phyloP scores from a whole-genome alignment of 1,284 basidiomycete species.

The Marasmius fiardii region DNA sequence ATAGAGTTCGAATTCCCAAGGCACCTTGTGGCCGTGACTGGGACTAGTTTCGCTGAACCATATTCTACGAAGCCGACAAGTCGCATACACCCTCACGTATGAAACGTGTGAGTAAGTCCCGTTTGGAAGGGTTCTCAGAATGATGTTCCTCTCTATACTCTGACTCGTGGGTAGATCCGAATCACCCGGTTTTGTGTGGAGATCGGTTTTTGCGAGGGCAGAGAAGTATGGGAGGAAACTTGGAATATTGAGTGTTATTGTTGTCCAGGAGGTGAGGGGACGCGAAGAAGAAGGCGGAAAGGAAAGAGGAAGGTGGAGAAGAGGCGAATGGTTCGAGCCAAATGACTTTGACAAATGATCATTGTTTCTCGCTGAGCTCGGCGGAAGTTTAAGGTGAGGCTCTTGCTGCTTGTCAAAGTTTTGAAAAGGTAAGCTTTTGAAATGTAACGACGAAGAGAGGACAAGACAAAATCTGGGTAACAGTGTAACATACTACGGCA shows the following conservation, averaged over 20 bases:
- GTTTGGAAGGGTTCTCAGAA: slow-evolving; percentile 40
- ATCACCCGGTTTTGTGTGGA: not conserved
- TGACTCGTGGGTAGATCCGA: slow-evolving; percentile 5
- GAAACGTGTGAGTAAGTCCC: slow-evolving; percentile 62
- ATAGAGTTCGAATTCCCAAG: slow-evolving; percentile 71
- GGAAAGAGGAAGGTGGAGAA: slow-evolving; percentile 72
- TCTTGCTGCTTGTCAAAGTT: slow-evolving; percentile 41
- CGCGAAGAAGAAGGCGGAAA: slow-evolving; percentile 55
- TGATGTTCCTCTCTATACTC: slow-evolving; percentile 1
- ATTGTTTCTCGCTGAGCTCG: slow-evolving; percentile 19
- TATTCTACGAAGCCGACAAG: slow-evolving; percentile 74
- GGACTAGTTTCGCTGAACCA: slow-evolving; percentile 69
- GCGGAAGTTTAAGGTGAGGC: slow-evolving; percentile 45
- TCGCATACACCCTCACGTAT: slow-evolving; percentile 78
- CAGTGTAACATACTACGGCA: too few relatives aligned
- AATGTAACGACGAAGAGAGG: slow-evolving; percentile 8
- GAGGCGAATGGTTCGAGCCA: slow-evolving; percentile 28
- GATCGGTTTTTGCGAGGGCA: slow-evolving; percentile 33
- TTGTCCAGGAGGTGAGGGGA: slow-evolving; percentile 71
- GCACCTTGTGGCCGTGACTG: slow-evolving; percentile 47
- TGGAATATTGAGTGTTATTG: slow-evolving; percentile 60
- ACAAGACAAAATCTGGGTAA: not conserved
- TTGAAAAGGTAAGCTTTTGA: slow-evolving; percentile 6
- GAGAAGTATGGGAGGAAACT: slow-evolving; percentile 63
- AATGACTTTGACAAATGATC: not conserved